Evolutionary conservation across 768 basidiomycete species (phyloP).

Genomic region (Mycena olivaceomarginata): DNA sequence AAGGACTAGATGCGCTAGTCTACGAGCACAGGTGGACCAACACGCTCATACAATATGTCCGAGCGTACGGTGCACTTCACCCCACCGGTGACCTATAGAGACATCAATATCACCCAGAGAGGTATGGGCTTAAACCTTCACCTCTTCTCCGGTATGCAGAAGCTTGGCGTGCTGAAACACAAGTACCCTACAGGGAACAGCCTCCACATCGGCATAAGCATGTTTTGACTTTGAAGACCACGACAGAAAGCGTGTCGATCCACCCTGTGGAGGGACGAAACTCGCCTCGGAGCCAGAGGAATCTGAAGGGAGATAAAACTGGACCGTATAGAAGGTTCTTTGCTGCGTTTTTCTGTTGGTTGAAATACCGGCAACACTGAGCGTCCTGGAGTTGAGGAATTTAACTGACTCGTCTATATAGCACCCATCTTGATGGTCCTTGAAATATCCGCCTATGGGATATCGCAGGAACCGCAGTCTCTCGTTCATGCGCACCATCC

Average conservation of each 20-base stretch:
- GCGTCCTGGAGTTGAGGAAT: not conserved
- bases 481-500: conserved; percentile 41
- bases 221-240: not conserved
- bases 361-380: not conserved
- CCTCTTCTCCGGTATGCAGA: conserved; percentile 39
- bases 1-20: too few relatives aligned
- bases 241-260: conserved; percentile 26
- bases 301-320: conserved; percentile 41
- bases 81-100: conserved; percentile 26
- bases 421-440: conserved; percentile 6
- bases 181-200: conserved; percentile 35
- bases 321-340: conserved; percentile 41
- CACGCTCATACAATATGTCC: conserved; percentile 37
- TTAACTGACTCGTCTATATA: conserved; percentile 1
- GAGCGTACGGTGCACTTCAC: conserved; percentile 37
- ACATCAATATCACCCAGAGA: not conserved
- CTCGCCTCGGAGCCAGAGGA: conserved; percentile 34
- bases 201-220: conserved; percentile 35
- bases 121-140: not conserved
- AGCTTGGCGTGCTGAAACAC: conserved; percentile 37
- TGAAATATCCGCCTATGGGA: conserved; percentile 32
- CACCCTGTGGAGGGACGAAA: conserved; percentile 32
- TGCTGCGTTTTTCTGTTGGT: conserved; percentile 22
- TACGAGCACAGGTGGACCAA: conserved; percentile 15
- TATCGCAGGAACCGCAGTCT: conserved; percentile 37